Percentiles rank a stretch among this genome's conserved stretches.
phyloP scores from a whole-genome alignment of 306 rosid species.

The Cucurbita argyrosperma region DNA sequence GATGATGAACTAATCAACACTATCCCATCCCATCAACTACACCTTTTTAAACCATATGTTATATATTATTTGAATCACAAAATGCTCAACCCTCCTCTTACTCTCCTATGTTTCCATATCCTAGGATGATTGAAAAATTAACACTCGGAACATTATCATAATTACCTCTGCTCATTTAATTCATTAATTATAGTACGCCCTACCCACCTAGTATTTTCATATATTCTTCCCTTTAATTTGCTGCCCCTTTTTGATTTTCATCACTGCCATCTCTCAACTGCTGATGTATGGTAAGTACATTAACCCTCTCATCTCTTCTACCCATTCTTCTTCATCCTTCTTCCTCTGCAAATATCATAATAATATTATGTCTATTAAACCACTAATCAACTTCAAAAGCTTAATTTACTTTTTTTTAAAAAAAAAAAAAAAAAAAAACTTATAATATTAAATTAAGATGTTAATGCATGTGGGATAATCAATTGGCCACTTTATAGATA shows the following conservation, averaged over 20 bases:
- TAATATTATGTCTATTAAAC: too few relatives aligned
- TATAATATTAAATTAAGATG: neutral
- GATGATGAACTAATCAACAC: neutral
- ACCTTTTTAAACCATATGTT: neutral
- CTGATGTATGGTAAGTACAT: constrained; percentile 38
- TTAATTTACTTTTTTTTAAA: too few relatives aligned
- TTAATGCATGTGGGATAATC: neutral
- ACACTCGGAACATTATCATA: neutral
- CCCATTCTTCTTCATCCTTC: constrained; percentile 60
- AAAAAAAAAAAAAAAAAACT: too few relatives aligned
- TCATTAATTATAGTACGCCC: neutral
- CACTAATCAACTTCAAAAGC: too few relatives aligned
- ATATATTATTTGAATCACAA: neutral
- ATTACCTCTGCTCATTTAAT: neutral
- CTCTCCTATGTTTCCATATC: neutral
- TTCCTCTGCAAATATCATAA: constrained; percentile 22
- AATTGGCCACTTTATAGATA: neutral
- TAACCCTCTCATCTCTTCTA: constrained; percentile 60
- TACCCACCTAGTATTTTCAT: neutral
- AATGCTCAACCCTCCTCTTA: neutral
- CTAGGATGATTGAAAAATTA: neutral
- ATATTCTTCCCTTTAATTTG: neutral
- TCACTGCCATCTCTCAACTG: neutral
- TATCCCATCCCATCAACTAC: constrained; percentile 6
- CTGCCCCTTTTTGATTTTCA: neutral